These are phyloP conservation scores for Penicillium fimorum DNA, from an alignment of 495 filamentous ascomycete species.

Conservation along the genomic window DNA sequence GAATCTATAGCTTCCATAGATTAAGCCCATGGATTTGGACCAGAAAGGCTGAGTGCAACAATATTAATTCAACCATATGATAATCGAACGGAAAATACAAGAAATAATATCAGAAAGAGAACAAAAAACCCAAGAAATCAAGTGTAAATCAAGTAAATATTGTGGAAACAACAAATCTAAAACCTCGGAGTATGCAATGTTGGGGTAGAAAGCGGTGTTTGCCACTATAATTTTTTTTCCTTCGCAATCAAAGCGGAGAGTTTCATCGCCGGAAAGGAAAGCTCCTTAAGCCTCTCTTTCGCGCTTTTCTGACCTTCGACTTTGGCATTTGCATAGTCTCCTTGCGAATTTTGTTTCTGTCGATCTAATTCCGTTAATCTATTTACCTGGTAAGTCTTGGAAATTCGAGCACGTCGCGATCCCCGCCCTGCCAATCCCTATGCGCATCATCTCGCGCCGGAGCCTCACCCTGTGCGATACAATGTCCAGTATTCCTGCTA, in stretches of 20 bases:
- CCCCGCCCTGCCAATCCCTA: slow-evolving; percentile 19
- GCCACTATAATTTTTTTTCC: slow-evolving; percentile 34
- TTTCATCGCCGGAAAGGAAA: slow-evolving; percentile 37
- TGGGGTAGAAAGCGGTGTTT: slow-evolving; percentile 24
- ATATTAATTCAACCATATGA: neutral
- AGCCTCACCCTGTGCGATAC: slow-evolving; percentile 12
- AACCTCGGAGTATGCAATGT: slow-evolving; percentile 1
- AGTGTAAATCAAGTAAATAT: neutral
- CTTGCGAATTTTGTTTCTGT: slow-evolving; percentile 9
- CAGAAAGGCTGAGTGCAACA: neutral
- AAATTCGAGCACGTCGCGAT: slow-evolving; percentile 18
- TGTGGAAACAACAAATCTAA: neutral
- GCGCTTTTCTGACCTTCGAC: slow-evolving; percentile 23
- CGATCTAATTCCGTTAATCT: slow-evolving; percentile 7
- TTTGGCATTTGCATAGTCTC: slow-evolving; percentile 17
- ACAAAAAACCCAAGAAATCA: neutral
- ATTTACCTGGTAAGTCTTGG: slow-evolving; percentile 22
- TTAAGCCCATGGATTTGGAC: neutral
- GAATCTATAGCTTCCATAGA: slow-evolving; percentile 4
- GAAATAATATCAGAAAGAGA: neutral
- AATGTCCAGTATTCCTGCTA: slow-evolving; percentile 1
- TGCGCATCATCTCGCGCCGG: slow-evolving; percentile 23
- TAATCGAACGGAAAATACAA: neutral
- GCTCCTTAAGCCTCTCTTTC: slow-evolving; percentile 34
- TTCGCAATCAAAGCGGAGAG: slow-evolving; percentile 26